Evolutionary conservation across 441 rosid genomes (phyloP), one percentile per base, ranked within the genome.

Genomic region (Syzygium malaccense): DNA sequence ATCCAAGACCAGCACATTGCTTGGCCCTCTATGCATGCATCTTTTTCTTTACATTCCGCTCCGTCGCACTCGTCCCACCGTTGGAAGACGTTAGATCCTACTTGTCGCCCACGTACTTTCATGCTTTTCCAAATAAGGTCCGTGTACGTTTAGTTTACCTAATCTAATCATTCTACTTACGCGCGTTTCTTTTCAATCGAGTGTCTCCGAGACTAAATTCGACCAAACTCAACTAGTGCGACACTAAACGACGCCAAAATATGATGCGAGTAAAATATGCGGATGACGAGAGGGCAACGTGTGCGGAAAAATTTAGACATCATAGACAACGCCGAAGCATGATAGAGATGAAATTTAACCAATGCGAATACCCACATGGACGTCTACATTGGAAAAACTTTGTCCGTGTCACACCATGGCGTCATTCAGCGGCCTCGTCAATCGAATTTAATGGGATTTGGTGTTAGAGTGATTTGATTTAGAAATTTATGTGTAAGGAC

Each of bases 141-240:
- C 51, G 7, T 37, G 0, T 37, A 37, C 51, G 23, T 37, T 23
- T 68, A 14, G 41, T 71, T 41, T 37, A 75, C 12, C 51, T 41
- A 17, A 71, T 71, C 17, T 20, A 37, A n/a, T 37, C 28, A 8
- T 1, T 49, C 26, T 11, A 60, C 32, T 71, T 20, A 20, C 17
- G 0, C 9, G 11, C 20, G 23, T 20, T 37, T 37, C 48, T 7
- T 45, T 33, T 33, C 20, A 68, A 68, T 33, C 19, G 10, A 68
- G 8, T 33, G 48, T 32, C 51, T 37, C 51, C 51, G 25, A 71
- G 51, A 23, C 26, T 5, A 23, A 23, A 37, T 37, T 37, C 1
- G 5, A 12, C 28, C 13, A 37, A 13, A 71, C 12, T 37, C 8
- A 37, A 14, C 7, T 37, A 0, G 5, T 0, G 2, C 10, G 4